Evolutionary conservation across 257 asterid genomes (phyloP).

Genomic region (Solanum habrochaites): DNA sequence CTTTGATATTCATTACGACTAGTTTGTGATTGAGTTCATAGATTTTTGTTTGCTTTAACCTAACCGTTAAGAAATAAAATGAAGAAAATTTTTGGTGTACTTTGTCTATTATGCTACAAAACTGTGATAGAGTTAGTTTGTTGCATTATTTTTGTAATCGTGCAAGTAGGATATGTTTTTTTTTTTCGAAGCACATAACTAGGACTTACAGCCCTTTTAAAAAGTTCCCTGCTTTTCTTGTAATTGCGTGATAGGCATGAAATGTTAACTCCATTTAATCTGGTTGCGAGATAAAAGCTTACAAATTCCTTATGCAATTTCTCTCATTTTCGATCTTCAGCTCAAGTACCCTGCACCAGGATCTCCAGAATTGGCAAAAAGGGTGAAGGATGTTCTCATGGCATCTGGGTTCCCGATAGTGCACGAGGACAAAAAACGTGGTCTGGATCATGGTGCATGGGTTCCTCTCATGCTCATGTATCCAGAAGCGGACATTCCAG

Average conservation of each 20-base stretch:
- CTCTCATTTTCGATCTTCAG: constrained; percentile 12
- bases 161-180: neutral
- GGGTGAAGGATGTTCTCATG: constrained; percentile 44
- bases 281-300: neutral
- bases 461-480: constrained; percentile 88
- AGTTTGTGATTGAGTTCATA: neutral
- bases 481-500: constrained; percentile 77
- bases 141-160: neutral
- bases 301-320: neutral
- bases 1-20: neutral
- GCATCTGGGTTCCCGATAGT: constrained; percentile 45
- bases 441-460: constrained; percentile 91
- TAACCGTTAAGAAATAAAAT: neutral
- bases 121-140: neutral
- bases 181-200: neutral
- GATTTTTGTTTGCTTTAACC: neutral
- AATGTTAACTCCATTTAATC: neutral
- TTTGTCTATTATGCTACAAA: neutral
- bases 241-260: neutral
- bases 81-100: neutral
- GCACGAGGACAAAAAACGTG: constrained; percentile 48
- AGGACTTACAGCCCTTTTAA: neutral
- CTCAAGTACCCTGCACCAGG: constrained; percentile 77
- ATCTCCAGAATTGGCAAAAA: constrained; percentile 54
- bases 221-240: neutral